Evolutionary conservation across 2,329 filamentous ascomycete genomes (phyloP).

Genomic region (Ceratocystis cacaofunesta): DNA sequence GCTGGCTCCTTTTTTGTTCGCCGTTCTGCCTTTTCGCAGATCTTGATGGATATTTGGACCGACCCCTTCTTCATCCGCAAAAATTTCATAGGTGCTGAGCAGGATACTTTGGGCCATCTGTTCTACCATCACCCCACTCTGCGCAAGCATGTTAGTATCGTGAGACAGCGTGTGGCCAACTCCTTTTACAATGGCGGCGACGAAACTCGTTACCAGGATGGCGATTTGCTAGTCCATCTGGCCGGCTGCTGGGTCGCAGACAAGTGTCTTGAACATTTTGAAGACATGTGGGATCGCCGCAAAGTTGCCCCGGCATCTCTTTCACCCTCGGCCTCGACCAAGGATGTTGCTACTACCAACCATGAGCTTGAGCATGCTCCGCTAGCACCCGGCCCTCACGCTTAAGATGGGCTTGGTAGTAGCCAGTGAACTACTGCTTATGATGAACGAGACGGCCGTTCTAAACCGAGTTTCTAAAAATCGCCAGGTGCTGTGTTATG

Average conservation of each 20-base stretch:
- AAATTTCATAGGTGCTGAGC: constrained; percentile 15
- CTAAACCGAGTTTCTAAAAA: no score
- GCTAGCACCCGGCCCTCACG: neutral
- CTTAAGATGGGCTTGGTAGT: neutral
- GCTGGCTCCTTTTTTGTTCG: constrained; percentile 16
- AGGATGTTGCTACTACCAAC: neutral
- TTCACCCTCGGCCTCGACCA: neutral
- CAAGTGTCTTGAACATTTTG: constrained; percentile 12
- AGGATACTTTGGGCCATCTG: constrained; percentile 16
- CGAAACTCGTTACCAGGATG: constrained; percentile 11
- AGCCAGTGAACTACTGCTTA: no score
- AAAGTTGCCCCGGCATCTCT: constrained; percentile 5
- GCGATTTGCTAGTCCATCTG: constrained; percentile 15
- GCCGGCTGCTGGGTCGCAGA: constrained; percentile 16
- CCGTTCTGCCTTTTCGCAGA: constrained; percentile 13
- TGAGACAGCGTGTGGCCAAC: constrained; percentile 15
- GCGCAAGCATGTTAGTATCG: constrained; percentile 15
- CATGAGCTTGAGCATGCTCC: neutral
- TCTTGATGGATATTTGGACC: constrained; percentile 17
- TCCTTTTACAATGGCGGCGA: constrained; percentile 16
- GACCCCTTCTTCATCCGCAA: constrained; percentile 16
- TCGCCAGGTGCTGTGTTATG: no score
- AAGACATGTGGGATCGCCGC: constrained; percentile 16
- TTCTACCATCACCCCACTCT: constrained; percentile 15
- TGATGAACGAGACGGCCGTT: no score